Conservation (phyloP, 2,329 filamentous ascomycete species). For the Neofusicoccum sp. region DNA sequence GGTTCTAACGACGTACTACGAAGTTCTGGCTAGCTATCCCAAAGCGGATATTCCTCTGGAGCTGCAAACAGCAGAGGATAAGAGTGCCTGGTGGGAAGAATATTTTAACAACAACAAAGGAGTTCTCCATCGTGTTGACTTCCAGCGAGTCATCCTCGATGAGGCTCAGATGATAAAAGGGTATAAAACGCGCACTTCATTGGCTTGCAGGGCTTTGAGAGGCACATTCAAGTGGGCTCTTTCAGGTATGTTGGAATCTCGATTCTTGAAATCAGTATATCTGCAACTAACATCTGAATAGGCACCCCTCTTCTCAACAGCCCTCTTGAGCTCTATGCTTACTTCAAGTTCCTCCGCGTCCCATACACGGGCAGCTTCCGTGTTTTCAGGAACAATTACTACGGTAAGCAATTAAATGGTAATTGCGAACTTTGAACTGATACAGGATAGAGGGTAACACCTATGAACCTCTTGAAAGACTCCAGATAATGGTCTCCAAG, state of each 20-base stretch:
- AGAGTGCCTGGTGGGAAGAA: slow-evolving; percentile 40
- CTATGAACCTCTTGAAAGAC: slow-evolving; percentile 32
- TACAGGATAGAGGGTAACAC: slow-evolving; percentile 1
- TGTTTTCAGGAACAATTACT: slow-evolving; percentile 47
- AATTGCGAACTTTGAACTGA: neutral
- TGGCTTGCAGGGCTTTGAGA: slow-evolving; percentile 45
- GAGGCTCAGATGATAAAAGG: slow-evolving; percentile 60
- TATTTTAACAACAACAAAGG: slow-evolving; percentile 32
- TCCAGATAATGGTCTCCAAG: slow-evolving; percentile 39
- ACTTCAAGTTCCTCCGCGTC: slow-evolving; percentile 46
- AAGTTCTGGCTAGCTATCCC: slow-evolving; percentile 44
- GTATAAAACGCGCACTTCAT: slow-evolving; percentile 37
- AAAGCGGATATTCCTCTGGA: slow-evolving; percentile 38
- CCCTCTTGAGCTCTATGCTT: slow-evolving; percentile 35
- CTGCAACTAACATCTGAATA: neutral
- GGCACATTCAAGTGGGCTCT: slow-evolving; percentile 43
- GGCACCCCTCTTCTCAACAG: slow-evolving; percentile 23
- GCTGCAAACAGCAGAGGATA: slow-evolving; percentile 36
- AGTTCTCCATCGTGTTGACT: slow-evolving; percentile 30
- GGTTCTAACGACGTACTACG: slow-evolving; percentile 44
- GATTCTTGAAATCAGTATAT: no score
- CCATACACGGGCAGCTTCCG: slow-evolving; percentile 41
- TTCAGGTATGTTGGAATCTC: slow-evolving; percentile 36
- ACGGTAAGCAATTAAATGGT: slow-evolving; percentile 24
- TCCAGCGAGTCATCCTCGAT: slow-evolving; percentile 55